Percentiles rank a stretch among this genome's conserved stretches.
phyloP scores from a whole-genome alignment of 768 basidiomycete genomes.

The Mycena galericulata region DNA sequence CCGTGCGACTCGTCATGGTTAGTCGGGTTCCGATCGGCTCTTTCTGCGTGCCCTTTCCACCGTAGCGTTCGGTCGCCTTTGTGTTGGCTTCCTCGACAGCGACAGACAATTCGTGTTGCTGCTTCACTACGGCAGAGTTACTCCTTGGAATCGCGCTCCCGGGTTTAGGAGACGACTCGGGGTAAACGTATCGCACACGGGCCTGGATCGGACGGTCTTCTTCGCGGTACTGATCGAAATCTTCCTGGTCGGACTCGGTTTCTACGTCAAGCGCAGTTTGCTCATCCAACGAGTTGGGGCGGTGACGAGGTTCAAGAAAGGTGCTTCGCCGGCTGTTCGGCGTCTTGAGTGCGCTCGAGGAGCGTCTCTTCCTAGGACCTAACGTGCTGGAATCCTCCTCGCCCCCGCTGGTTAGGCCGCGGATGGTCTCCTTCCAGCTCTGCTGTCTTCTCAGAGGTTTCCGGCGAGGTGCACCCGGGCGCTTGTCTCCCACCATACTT shows the following conservation, averaged over 20 bases:
- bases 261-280: slow-evolving; percentile 24
- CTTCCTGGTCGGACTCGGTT: slow-evolving; percentile 64
- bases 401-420: slow-evolving; percentile 57
- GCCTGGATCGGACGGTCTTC: slow-evolving; percentile 83
- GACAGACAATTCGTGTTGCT: slow-evolving; percentile 64
- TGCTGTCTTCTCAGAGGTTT: slow-evolving; percentile 65
- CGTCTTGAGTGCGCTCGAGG: slow-evolving; percentile 45
- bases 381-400: slow-evolving; percentile 40
- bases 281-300: slow-evolving; percentile 17
- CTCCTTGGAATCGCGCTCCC: slow-evolving; percentile 44
- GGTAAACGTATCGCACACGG: slow-evolving; percentile 73
- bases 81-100: slow-evolving; percentile 64
- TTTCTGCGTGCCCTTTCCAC: slow-evolving; percentile 52
- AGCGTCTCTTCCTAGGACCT: slow-evolving; percentile 35
- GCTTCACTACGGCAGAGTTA: slow-evolving; percentile 57
- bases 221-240: slow-evolving; percentile 63
- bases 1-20: slow-evolving; percentile 95
- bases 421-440: slow-evolving; percentile 72
- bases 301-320: slow-evolving; percentile 32
- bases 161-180: slow-evolving; percentile 35
- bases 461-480: slow-evolving; percentile 46
- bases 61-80: slow-evolving; percentile 53
- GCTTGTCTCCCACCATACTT: slow-evolving; percentile 87
- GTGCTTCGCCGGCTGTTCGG: slow-evolving; percentile 40
- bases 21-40: slow-evolving; percentile 86